Evolutionary conservation across 805 yeast species (phyloP), one percentile per base, ranked within the genome.

Genomic region (Yarrowia keelungensis): DNA sequence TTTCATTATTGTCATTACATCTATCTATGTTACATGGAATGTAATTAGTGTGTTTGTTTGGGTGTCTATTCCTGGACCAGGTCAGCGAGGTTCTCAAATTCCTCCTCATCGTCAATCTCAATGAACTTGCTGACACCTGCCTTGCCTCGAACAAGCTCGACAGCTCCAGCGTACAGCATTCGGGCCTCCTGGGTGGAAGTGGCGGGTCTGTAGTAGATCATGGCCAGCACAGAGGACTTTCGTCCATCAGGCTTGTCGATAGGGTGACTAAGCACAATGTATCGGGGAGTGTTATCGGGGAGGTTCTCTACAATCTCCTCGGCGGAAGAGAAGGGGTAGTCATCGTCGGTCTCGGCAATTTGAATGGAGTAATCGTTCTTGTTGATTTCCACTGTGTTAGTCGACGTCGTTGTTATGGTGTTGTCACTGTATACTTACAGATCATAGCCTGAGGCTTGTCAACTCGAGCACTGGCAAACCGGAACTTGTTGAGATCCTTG

Each of bases 141-240:
- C 72, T 89, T 88, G 62, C 85, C 87, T 77, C 94, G 84, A 69
- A 93, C 83, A 71, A 89, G 79, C 76, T 93, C 97, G 26, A 91
- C 85, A 1, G 97, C 96, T 5, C 95, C 97, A 0, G 97, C 98
- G 74, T 92, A 92, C 61, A 91, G 79, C 98, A 92, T 93, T 77
- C 89, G 87, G 74, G 85, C 82, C 68, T 89, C 90, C 75, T 89
- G 94, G 16, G 90, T 89, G n/a, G 91, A 83, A 0, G 97, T 91
- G 35, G 88, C 89, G 3, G 98, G 98, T 70, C 91, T 84, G 88
- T 93, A 93, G 77, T 92, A 93, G n/a, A 93, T 73, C 76, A 93
- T 77, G 1, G 92, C 91, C 71, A 89, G 83, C 3, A 97, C 97
- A 10, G 86, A 83, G 58, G 87, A 84, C 74, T 85, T 83, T 68